phyloP scores from a whole-genome alignment of 257 asterid species.

The Capsicum baccatum region DNA sequence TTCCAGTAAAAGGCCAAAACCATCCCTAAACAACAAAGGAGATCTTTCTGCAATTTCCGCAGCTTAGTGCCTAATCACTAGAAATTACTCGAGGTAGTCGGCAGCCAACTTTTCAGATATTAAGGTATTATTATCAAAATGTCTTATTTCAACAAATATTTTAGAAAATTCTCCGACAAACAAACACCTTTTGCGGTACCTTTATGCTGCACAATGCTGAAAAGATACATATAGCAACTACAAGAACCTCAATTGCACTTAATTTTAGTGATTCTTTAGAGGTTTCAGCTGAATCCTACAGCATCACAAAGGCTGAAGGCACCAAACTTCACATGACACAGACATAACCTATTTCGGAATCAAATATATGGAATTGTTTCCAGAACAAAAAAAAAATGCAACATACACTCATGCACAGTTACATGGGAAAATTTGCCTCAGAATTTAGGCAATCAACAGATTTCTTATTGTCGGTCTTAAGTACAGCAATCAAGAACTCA shows the following conservation, averaged over 20 bases:
- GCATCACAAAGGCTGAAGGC: slow-evolving; percentile 3
- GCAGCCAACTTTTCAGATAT: background rate
- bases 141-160: background rate
- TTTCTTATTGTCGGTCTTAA: background rate
- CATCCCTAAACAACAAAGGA: slow-evolving; percentile 12
- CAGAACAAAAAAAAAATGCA: background rate
- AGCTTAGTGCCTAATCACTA: slow-evolving; percentile 1
- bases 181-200: background rate
- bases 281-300: background rate
- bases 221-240: background rate
- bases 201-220: slow-evolving; percentile 4
- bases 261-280: background rate
- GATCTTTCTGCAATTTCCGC: background rate
- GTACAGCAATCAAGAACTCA: slow-evolving; percentile 4
- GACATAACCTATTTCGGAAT: background rate
- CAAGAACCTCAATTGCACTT: slow-evolving; percentile 21
- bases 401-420: background rate
- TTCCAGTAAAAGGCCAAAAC: slow-evolving; percentile 2
- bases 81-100: background rate
- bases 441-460: background rate
- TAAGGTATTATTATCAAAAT: background rate
- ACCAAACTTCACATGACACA: background rate
- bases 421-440: background rate
- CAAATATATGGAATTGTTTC: slow-evolving; percentile 12
- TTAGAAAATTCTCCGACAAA: background rate